Conservation (phyloP, 2,329 filamentous ascomycete species). For the Fusarium succisae region DNA sequence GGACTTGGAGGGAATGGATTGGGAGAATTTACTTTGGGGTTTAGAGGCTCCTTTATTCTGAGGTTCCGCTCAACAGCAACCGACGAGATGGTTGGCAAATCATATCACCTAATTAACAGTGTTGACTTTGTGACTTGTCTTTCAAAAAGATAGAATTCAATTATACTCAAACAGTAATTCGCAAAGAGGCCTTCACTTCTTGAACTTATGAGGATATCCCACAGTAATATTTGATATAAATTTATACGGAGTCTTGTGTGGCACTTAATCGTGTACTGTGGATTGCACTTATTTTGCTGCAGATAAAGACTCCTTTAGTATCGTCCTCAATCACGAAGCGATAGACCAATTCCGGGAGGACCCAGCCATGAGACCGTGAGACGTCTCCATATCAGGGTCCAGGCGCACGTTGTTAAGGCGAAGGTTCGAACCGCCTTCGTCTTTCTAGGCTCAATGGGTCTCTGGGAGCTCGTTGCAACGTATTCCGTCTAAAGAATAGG, state of each 20-base stretch:
- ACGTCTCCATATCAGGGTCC: neutral
- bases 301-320: conserved; percentile 14
- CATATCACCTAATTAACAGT: neutral
- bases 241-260: neutral
- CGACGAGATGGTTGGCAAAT: neutral
- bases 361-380: neutral
- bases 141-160: neutral
- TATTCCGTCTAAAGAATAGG: no score
- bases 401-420: no score
- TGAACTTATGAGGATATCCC: neutral
- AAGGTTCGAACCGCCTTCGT: no score
- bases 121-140: neutral
- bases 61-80: neutral
- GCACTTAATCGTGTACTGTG: neutral
- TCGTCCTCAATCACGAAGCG: neutral
- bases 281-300: conserved; percentile 7
- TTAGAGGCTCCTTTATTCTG: conserved; percentile 48
- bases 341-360: neutral
- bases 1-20: conserved; percentile 49
- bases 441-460: no score
- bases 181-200: neutral
- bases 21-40: conserved; percentile 49
- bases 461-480: no score
- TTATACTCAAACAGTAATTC: neutral
- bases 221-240: neutral